Evolutionary conservation across 306 rosid species (phyloP), one percentile per base, ranked within the genome.

Genomic region (Rubus parviflorus): DNA sequence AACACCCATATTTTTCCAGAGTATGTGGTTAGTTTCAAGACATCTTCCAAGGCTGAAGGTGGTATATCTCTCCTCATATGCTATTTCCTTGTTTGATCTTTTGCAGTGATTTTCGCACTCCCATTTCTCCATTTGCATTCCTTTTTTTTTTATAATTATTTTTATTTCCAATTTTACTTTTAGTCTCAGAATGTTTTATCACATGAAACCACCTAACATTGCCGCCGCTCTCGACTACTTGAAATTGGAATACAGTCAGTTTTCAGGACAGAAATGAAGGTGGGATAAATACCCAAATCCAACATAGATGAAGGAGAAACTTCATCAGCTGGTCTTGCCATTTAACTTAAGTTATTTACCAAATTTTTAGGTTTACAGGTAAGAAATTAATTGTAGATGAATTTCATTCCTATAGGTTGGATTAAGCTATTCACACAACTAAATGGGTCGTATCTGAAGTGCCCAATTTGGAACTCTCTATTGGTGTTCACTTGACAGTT

Each of bases 21-120:
- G 71, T 81, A 51, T 81, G 74, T 76, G 63, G 52, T 81, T 22
- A 76, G 84, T 75, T 81, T 81, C 84, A 76, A 76, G 78, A 43
- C 54, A 53, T 53, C 77, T 40, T 52, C 70, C 22, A 41, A 69
- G 40, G 43, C 64, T 76, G 46, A 81, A 76, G 60, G 69, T 81
- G 77, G 74, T 71, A 63, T 51, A 68, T 52, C 58, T 51, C 70
- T 81, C 68, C 74, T 45, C 72, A 41, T 51, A 7, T 40, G 54
- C 65, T 79, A 60, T 25, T 60, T 52, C 25, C 45, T 69, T 69
- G 60, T 48, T 70, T 46, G 17, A 47, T 70, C 23, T 42, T 49
- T 51, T 3, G 62, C 20, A 37, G 45, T 63, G 68, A 37, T 63
- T 63, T 16, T 40, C 6, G 17, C 65, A 25, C 65, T 9, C n/a